Percentiles rank a stretch among this genome's conserved stretches.
Conservation (phyloP, 345 rosid genomes). For the Eucalyptus victrix region DNA sequence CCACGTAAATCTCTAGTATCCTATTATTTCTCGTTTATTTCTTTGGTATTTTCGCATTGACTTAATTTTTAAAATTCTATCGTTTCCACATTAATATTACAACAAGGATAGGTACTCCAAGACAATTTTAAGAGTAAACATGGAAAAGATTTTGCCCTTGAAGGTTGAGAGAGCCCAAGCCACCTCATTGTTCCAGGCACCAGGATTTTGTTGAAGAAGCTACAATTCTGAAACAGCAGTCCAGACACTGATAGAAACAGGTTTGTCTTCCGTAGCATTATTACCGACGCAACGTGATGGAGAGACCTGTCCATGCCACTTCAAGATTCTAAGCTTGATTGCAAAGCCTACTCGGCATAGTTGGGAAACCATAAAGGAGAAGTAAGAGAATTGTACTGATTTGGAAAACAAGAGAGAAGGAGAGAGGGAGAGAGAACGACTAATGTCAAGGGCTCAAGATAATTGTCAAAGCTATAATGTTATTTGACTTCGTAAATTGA, state of each 20-base stretch:
- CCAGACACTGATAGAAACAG: not conserved
- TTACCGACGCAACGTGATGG: not conserved
- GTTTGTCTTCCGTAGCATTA: not conserved
- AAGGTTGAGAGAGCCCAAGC: not conserved
- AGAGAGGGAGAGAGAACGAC: not conserved
- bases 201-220: not conserved
- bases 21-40: too few species aligned
- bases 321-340: not conserved
- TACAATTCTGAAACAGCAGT: not conserved
- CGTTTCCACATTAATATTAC: fast-evolving
- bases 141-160: not conserved
- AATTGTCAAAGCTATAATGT: not conserved
- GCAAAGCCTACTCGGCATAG: not conserved
- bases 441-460: not conserved
- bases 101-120: not conserved
- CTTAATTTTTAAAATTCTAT: too few species aligned
- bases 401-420: not conserved
- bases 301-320: not conserved
- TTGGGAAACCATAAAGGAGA: not conserved
- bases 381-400: not conserved
- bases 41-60: too few species aligned
- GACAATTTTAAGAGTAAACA: not conserved
- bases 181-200: not conserved
- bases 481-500: not conserved
- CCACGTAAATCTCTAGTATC: fast-evolving